Base-by-base conservation (phyloP, 164 flowering plant species). In the Sedum album region DNA sequence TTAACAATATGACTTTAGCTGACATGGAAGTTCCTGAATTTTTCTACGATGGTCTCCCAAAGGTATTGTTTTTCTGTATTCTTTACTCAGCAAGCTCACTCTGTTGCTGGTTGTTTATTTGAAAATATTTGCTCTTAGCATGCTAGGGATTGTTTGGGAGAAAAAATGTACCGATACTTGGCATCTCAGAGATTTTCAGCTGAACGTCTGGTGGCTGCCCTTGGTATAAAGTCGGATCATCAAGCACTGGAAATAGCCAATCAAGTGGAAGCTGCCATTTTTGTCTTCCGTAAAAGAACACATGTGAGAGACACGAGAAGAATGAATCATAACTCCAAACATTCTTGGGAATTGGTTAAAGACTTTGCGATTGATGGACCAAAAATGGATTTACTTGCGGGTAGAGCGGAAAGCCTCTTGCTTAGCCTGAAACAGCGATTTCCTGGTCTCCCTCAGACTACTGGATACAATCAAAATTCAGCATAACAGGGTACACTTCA, bases 391-490 rank as follows among this genome's bases (percentile, higher is more conserved):
- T 28, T 79, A 53, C 78, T 83, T 2, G 87, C 86, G 6, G 87
- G 80, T 4, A 72, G 91, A 77, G 84, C 88, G 3, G 87, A 82
- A 70, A 80, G 72, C 69, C 79, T 86, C 23, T 66, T 85, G 39
- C 80, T 82, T 31, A 81, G 82, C 77, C 74, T 86, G 82, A 83
- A 78, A 75, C 84, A 83, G 66, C 75, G 82, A 30, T 86, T 82
- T 69, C 88, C 91, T 64, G 82, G 82, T 53, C 85, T 86, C 6
- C 79, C 85, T 1, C 91, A 86, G 60, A 84, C 91, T 31, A 69
- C 83, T 86, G 38, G 91, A 86, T 67, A 79, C 75, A 78, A 80
- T 78, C 82, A 85, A 86, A 71, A 86, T 86, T 66, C 91, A 86
- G 66, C 78, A 69, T 72, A 86, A 86, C 81, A 85, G 84, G 91